Conservation (phyloP, 805 yeast genomes). For the Kodamaea laetipori region DNA sequence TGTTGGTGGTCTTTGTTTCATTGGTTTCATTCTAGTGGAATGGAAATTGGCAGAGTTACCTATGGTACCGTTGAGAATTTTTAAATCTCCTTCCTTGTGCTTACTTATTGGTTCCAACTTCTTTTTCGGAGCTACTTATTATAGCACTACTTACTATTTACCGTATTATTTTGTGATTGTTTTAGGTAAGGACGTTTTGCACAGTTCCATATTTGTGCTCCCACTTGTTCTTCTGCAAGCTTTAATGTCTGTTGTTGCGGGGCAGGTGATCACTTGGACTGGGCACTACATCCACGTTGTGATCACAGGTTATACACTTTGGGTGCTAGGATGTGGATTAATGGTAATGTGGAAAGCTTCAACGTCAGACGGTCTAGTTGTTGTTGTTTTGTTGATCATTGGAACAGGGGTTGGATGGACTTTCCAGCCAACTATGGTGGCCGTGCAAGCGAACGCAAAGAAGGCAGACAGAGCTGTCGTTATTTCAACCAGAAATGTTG, state of each 20-base stretch:
- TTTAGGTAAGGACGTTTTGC: conserved; percentile 39
- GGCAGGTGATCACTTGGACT: conserved; percentile 44
- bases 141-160: conserved; percentile 47
- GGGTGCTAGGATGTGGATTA: conserved; percentile 45
- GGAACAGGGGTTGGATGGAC: conserved; percentile 49
- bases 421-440: conserved; percentile 59
- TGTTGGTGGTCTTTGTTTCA: conserved; percentile 39
- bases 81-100: conserved; percentile 37
- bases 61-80: conserved; percentile 53
- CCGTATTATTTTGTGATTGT: conserved; percentile 54
- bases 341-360: conserved; percentile 34
- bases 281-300: conserved; percentile 48
- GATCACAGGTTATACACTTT: conserved; percentile 41
- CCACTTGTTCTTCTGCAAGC: conserved; percentile 50
- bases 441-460: conserved; percentile 53
- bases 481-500: conserved; percentile 56
- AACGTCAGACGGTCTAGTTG: conserved; percentile 34
- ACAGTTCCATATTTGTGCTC: conserved; percentile 43
- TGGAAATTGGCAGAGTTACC: conserved; percentile 51
- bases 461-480: conserved; percentile 60
- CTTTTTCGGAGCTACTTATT: conserved; percentile 52
- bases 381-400: conserved; percentile 31
- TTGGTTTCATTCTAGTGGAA: conserved; percentile 52
- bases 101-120: conserved; percentile 37
- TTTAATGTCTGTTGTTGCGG: conserved; percentile 43